Evolutionary conservation across 495 filamentous ascomycete species (phyloP), one percentile per base, ranked within the genome.

Genomic region (Aspergillus diversus): DNA sequence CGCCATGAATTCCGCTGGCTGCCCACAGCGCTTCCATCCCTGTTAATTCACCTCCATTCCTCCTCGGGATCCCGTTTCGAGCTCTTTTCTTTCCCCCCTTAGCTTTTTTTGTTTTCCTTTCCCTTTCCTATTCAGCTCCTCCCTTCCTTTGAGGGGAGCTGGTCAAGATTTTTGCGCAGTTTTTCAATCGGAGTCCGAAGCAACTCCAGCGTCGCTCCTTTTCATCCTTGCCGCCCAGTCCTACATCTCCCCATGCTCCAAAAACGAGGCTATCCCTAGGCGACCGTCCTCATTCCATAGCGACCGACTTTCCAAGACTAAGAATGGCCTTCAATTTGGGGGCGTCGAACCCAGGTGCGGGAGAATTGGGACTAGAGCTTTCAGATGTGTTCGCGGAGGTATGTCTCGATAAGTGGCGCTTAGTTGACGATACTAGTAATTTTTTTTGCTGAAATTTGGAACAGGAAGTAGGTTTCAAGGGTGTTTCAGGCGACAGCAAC

Each of bases 381-480:
- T 69, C 74, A 37, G 81, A 85, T 65, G 70, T 82, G 52, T 77
- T 69, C 57, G 76, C 80, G n/a, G 76, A 82, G 70, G 82, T 84
- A 74, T 39, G 74, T 72, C 52, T 47, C 52, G 34, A 56, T 43
- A n/a, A 3, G 49, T 32, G 21, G 33, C 12, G 46, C 4, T 5
- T 21, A 7, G 16, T 43, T 32, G 11, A n/a, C 56, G 27, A 42
- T 56, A 17, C 21, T 47, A 35, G 17, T 33, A 17, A 33, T 49
- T 67, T 21, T 53, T 8, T 34, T 55, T 55, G 32, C 33, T 47
- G 21, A 50, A 17, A 21, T 17, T 5, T 63, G 7, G 21, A 21
- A 55, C 63, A 95, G 92, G 85, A 86, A 66, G 78, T 99, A 43
- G 93, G 92, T 1, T 98, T 98, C 75, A 83, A 89, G 66, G 83